Evolutionary conservation across 352 stramenopile species (phyloP), one percentile per base, ranked within the genome.

Genomic region (Globisporangium polare): DNA sequence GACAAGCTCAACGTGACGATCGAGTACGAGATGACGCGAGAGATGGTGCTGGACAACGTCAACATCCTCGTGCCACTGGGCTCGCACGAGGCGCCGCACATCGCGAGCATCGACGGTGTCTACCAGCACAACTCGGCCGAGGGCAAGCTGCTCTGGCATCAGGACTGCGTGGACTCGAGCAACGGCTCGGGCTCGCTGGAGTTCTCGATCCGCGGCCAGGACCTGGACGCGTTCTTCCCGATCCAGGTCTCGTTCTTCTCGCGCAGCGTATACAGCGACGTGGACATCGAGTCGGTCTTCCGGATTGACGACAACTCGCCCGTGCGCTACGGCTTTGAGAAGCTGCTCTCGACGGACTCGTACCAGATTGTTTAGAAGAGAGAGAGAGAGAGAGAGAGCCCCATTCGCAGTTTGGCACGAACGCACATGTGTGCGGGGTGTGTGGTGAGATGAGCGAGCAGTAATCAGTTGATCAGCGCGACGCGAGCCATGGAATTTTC

Each of bases 351-450:
- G 56, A 92, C 86, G 50, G 84, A 95, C 57, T 80, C 80, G 69
- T 95, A 95, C 71, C 80, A 92, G 63, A 90, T 95, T 73, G 80
- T 91, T 72, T 95, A 94, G 79, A n/a, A n/a, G n/a, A n/a, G n/a
- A n/a, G n/a, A n/a, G n/a, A n/a, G n/a, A n/a, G n/a, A n/a, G n/a
- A 91, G n/a, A 26, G 5, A 33, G 29, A 91, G n/a, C 26, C 26
- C 47, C 7, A 24, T 33, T 37, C 20, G 47, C 47, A 54, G 26
- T 54, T 39, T 54, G 47, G 18, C 18, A 15, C 33, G 33, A 15
- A 39, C 33, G 33, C 33, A 39, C 29, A 15, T 15, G 12, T 17
- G 33, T 39, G 33, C 33, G 33, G 12, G 22, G 22, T 54, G 26
- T 15, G 12, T 20, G 15, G 20, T 37, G 47, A 24, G 5, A 13